phyloP scores from a whole-genome alignment of 2,329 filamentous ascomycete species.

The Trichophyton schoenleinii region DNA sequence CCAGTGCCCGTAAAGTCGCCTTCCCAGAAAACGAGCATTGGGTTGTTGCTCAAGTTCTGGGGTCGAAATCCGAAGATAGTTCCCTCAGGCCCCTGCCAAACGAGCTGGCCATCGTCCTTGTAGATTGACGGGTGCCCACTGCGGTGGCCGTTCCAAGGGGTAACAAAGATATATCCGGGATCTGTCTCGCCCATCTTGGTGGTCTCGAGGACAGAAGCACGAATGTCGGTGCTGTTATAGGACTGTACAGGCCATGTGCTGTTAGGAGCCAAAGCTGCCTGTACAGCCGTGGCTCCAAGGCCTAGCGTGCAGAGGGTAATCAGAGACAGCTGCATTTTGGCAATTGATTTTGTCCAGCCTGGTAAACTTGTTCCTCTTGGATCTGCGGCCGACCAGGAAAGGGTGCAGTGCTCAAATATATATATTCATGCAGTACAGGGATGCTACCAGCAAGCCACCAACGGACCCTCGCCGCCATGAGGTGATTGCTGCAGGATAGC shows the following conservation, averaged over 20 bases:
- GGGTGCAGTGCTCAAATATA: not conserved
- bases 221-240: constrained; percentile 12
- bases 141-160: constrained; percentile 19
- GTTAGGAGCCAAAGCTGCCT: not conserved
- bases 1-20: constrained; percentile 18
- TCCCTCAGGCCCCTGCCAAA: constrained; percentile 26
- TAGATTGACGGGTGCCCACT: constrained; percentile 26
- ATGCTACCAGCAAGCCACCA: not conserved
- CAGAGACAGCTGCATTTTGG: not conserved
- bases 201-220: constrained; percentile 22
- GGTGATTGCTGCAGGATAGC: not conserved
- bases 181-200: constrained; percentile 22
- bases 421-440: not conserved
- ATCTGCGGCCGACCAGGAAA: too few relatives aligned
- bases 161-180: constrained; percentile 26
- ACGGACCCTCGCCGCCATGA: not conserved
- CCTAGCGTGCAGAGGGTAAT: not conserved
- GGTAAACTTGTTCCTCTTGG: not conserved
- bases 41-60: constrained; percentile 22
- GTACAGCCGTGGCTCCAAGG: not conserved
- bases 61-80: constrained; percentile 22
- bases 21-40: constrained; percentile 28
- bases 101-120: constrained; percentile 24
- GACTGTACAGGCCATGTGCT: constrained; percentile 13
- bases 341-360: not conserved